A percentile compares a stretch with the other conserved stretches of the same genome.
Conservation (phyloP, 345 rosid genomes). For the Leavenworthia alabamica region DNA sequence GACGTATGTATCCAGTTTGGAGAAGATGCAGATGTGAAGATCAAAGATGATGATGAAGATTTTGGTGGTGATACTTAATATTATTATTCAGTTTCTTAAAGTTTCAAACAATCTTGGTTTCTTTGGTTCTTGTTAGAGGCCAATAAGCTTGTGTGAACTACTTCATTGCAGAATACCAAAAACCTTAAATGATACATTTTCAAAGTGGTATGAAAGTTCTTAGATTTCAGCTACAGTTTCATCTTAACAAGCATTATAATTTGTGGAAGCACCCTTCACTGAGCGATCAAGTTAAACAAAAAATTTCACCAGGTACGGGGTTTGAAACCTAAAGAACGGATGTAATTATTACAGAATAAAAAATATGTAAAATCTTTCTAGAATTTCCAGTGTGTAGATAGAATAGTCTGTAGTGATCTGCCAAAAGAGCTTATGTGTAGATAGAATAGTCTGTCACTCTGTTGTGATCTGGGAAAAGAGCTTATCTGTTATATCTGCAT, state of each 20-base stretch:
- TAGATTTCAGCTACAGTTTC: not conserved
- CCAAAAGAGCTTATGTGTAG: no score
- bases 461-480: no score
- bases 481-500: no score
- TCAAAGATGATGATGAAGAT: conserved; percentile 64
- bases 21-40: conserved; percentile 90
- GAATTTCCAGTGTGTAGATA: no score
- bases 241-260: not conserved
- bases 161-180: not conserved
- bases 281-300: no score
- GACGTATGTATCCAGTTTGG: conserved; percentile 79
- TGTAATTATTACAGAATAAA: no score
- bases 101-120: conserved; percentile 4
- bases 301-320: no score
- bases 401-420: no score
- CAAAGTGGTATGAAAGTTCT: not conserved
- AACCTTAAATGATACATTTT: not conserved
- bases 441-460: no score
- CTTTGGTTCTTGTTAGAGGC: conserved; percentile 3
- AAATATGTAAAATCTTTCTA: no score
- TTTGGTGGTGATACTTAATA: conserved; percentile 13
- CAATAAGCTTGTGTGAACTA: not conserved
- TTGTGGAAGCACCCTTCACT: no score
- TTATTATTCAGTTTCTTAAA: not conserved
- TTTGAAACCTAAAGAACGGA: no score